Evolutionary conservation across 2,329 filamentous ascomycete genomes (phyloP).

Genomic region (Cercospora zeina): DNA sequence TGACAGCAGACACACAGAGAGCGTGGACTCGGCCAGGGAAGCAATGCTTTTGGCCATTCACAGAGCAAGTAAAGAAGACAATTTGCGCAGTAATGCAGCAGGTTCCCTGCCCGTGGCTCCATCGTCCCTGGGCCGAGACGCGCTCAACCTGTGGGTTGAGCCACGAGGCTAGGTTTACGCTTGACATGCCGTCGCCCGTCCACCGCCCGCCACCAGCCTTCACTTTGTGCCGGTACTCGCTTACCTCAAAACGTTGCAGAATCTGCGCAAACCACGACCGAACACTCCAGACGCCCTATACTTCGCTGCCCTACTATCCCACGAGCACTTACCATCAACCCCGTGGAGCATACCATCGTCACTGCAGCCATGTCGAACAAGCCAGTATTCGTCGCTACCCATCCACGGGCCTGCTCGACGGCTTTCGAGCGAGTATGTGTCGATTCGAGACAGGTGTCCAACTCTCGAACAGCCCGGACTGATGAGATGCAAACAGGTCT

Average conservation of each 20-base stretch:
- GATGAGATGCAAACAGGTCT: slow-evolving; percentile 65
- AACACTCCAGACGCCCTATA: neutral
- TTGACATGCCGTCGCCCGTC: slow-evolving; percentile 10
- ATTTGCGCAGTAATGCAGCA: neutral
- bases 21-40: neutral
- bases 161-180: slow-evolving; percentile 19
- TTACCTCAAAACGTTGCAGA: slow-evolving; percentile 9
- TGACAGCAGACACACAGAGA: neutral
- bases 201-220: slow-evolving; percentile 6
- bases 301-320: neutral
- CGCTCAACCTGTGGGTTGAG: slow-evolving; percentile 22
- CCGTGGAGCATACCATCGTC: neutral
- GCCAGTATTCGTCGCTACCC: slow-evolving; percentile 88
- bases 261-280: neutral
- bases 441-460: neutral
- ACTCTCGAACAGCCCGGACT: slow-evolving; percentile 15
- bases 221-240: neutral
- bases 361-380: slow-evolving; percentile 64
- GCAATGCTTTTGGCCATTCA: neutral
- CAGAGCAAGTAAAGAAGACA: neutral
- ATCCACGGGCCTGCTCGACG: slow-evolving; percentile 92
- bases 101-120: neutral
- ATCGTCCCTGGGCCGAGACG: slow-evolving; percentile 13
- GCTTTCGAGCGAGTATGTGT: slow-evolving; percentile 87
- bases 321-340: neutral